phyloP scores from a whole-genome alignment of 495 filamentous ascomycete genomes.

The Tuber calosporum region DNA sequence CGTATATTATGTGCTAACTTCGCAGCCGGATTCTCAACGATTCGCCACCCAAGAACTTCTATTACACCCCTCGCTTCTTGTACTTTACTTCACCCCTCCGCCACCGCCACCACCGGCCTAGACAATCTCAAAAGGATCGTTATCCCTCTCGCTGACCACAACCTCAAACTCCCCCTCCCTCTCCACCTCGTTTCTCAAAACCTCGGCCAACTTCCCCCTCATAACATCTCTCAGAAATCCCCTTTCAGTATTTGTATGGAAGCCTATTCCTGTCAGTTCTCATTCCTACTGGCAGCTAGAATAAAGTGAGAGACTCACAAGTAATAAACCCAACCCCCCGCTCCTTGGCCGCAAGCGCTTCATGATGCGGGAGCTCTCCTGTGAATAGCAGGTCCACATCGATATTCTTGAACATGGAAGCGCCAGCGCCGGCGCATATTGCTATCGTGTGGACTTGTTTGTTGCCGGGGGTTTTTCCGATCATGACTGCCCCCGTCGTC shows the following conservation, averaged over 20 bases:
- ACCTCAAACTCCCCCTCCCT: constrained; percentile 50
- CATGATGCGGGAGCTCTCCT: constrained; percentile 88
- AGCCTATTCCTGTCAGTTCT: constrained; percentile 45
- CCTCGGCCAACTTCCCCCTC: constrained; percentile 54
- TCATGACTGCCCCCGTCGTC: constrained; percentile 24
- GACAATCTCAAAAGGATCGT: constrained; percentile 69
- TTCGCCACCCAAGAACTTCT: not conserved
- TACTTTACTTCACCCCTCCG: not conserved
- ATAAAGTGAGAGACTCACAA: constrained; percentile 11
- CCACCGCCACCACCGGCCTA: constrained; percentile 12
- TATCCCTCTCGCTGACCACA: constrained; percentile 67
- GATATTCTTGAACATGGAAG: constrained; percentile 60
- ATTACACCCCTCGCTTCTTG: not conserved
- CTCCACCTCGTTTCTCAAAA: constrained; percentile 53
- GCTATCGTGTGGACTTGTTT: constrained; percentile 32
- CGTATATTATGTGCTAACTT: too few species aligned
- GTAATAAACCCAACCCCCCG: constrained; percentile 77
- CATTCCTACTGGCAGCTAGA: not conserved
- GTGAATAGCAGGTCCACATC: constrained; percentile 75
- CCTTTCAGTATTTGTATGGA: constrained; percentile 87
- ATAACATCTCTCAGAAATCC: constrained; percentile 68
- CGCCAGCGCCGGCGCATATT: constrained; percentile 81
- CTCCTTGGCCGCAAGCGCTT: constrained; percentile 77
- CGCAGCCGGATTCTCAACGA: too few species aligned
- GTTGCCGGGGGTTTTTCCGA: constrained; percentile 42